These are phyloP conservation scores for Psilocybe cubensis DNA, from an alignment of 768 basidiomycete genomes.

Conservation along the genomic window DNA sequence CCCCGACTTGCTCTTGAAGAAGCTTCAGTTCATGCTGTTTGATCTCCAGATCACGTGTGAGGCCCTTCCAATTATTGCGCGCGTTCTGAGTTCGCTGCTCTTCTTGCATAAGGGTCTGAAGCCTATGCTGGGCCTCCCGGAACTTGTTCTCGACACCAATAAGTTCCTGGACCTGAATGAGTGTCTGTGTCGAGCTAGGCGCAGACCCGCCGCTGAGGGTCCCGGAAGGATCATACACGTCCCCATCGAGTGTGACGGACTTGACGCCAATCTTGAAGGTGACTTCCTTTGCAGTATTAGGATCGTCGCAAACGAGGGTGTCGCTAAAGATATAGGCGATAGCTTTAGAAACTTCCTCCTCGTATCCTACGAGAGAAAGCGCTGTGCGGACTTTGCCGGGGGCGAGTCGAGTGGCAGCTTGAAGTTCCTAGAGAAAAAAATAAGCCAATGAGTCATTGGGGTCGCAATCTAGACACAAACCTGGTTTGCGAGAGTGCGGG, in stretches of 20 bases:
- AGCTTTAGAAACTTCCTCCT: constrained; percentile 80
- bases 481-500: constrained; percentile 44
- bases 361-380: constrained; percentile 86
- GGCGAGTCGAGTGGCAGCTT: constrained; percentile 70
- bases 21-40: constrained; percentile 86
- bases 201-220: constrained; percentile 92
- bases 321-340: constrained; percentile 95
- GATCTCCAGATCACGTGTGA: constrained; percentile 78
- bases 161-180: constrained; percentile 86
- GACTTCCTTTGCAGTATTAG: constrained; percentile 82
- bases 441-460: not conserved
- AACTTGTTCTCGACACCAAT: constrained; percentile 67
- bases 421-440: constrained; percentile 62
- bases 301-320: constrained; percentile 89
- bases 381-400: constrained; percentile 85
- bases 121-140: constrained; percentile 44
- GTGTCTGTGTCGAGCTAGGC: constrained; percentile 70
- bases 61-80: constrained; percentile 63
- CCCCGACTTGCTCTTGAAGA: constrained; percentile 82
- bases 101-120: constrained; percentile 58
- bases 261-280: constrained; percentile 82
- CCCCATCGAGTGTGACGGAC: constrained; percentile 93
- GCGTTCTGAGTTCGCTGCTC: constrained; percentile 53
- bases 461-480: constrained; percentile 37
- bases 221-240: constrained; percentile 95